Evolutionary conservation across 176 grass and related monocot species (phyloP), one percentile per base, ranked within the genome.

Genomic region (Juncus effusus): DNA sequence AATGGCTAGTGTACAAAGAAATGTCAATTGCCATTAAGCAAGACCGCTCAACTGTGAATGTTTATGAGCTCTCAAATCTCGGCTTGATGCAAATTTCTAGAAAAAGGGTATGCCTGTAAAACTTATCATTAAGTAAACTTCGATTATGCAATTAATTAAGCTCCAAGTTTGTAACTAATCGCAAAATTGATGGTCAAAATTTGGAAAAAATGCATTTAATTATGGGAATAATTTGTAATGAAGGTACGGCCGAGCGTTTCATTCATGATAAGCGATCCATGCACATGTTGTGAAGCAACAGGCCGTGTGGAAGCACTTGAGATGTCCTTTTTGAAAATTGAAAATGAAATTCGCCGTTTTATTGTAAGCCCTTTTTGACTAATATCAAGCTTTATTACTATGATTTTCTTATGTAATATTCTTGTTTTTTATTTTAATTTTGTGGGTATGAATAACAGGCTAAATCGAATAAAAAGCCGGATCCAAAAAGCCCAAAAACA

Each of bases 61-160:
- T 96, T 79, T 86, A 80, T 63, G 93, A 96, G 75, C 60, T 91
- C 13, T 96, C 93, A 70, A 85, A 86, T 78, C 82, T 89, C 56
- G 85, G 93, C 47, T 86, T 96, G 77, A 96, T 96, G 88, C 87
- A 88, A 73, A 83, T 96, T 76, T 88, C 93, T 64, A 96, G 93
- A 75, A 91, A 89, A 85, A 89, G 93, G 88, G 85, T 96, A 86
- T 75, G 77, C 36, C 19, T 28, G 19, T 28, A 28, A 28, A 28
- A 28, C 10, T 11, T 49, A 35, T 13, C 11, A 41, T 54, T 56
- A 9, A 65, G 5, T 16, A 56, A 3, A 80, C 6, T 38, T 57
- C 55, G 19, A 35, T 72, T 36, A 16, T 74, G 6, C 36, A 44
- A 39, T 42, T 55, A 15, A 63, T 45, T 16, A 62, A 6, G 60